Evolutionary conservation across 2,329 filamentous ascomycete species (phyloP), one percentile per base, ranked within the genome.

Genomic region (Pseudocercospora macadamiae): DNA sequence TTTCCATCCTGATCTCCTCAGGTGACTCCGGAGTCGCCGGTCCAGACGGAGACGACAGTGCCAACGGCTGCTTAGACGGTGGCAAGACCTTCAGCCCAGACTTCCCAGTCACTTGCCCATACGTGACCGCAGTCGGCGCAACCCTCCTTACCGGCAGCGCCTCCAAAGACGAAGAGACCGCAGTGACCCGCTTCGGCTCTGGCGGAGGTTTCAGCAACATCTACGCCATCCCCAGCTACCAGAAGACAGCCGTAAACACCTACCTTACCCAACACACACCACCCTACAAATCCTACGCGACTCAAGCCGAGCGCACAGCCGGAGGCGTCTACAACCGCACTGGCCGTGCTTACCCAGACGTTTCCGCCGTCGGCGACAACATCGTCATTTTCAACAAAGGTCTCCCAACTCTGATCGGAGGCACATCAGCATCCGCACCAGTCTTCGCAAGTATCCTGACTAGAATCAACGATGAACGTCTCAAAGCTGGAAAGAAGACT

Each of bases 1-100:
- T 80, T 2, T 78, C 76, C 3, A 70, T 82, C 18, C 68, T 82
- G 62, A 77, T 81, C 61, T 78, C 79, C 2, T 80, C 76, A 3
- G 79, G 80, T 9, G 80, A 82, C 64, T 76, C 70, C 23, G 79
- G 79, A 39, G 78, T 80, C 12, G 55, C 55, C 3, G 62, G 63
- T 3, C 63, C 54, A 19, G 45, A 56, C 10, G 64, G 74, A 69
- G 65, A 76, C 68, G 61, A 68, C 3, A 70, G 64, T 2, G 60
- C 69, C 0, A 68, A 69, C 56, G 69, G 71, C 55, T 77, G 75
- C 48, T 64, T 77, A 6, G 74, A 74, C 2, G 60, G 70, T 30
- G 71, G 68, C 5, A 73, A 73, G 2, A 72, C 76, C 62, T 79
- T 78, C 70, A 72, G 69, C 2, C 76, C 77, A 10, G 72, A 76